Evolutionary conservation across 257 asterid genomes (phyloP).

Genomic region (Dorcoceras hygrometricum): DNA sequence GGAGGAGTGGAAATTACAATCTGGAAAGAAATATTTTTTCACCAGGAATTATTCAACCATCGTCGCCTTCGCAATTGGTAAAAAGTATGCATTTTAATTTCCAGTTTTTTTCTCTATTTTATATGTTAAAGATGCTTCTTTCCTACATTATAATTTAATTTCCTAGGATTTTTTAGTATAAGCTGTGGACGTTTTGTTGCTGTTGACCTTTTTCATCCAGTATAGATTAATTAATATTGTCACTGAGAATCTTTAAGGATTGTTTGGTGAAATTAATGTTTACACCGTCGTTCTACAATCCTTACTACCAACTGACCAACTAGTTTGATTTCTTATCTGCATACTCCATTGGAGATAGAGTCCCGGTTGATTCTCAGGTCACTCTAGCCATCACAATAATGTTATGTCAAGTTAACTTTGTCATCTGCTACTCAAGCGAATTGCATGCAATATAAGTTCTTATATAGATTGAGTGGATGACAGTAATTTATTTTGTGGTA

Average conservation of each 20-base stretch:
- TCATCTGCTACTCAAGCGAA: slow-evolving; percentile 8
- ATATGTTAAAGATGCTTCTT: neutral
- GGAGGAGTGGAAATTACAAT: slow-evolving; percentile 79
- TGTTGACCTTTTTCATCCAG: neutral
- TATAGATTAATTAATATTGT: neutral
- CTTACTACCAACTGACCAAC: neutral
- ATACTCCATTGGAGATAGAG: neutral
- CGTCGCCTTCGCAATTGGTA: slow-evolving; percentile 91
- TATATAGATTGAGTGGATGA: slow-evolving; percentile 20
- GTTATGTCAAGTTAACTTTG: neutral
- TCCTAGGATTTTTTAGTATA: neutral
- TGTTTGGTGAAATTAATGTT: neutral
- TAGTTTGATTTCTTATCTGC: neutral
- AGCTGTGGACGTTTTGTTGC: neutral
- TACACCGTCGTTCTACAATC: no score
- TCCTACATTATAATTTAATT: neutral
- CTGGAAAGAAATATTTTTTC: slow-evolving; percentile 88
- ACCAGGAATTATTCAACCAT: slow-evolving; percentile 88
- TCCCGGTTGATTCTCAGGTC: neutral
- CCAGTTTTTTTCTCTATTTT: neutral
- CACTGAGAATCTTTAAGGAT: neutral
- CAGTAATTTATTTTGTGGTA: slow-evolving; percentile 16
- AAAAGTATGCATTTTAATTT: slow-evolving; percentile 51
- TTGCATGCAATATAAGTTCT: neutral
- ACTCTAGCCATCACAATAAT: neutral